A percentile compares a stretch with the other conserved stretches of the same genome.
Evolutionary conservation across 768 basidiomycete genomes (phyloP).

Genomic region (Pleurotus sapidus): DNA sequence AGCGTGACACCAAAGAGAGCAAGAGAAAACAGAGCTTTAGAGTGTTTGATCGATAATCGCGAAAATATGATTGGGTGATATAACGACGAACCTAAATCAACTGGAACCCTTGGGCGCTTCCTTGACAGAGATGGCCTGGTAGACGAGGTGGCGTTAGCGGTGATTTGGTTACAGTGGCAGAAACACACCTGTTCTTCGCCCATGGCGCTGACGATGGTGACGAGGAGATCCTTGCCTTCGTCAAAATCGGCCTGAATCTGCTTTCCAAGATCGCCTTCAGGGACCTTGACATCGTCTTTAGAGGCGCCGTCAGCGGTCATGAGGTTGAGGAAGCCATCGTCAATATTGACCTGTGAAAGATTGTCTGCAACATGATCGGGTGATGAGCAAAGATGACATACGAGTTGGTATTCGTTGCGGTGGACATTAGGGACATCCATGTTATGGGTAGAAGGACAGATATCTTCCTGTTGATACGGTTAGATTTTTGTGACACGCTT

Average conservation of each 20-base stretch:
- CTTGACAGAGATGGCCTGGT: constrained; percentile 79
- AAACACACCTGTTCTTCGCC: constrained; percentile 74
- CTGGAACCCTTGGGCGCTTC: constrained; percentile 71
- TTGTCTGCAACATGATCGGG: no score
- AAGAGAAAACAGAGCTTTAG: background rate
- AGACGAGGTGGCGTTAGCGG: constrained; percentile 5
- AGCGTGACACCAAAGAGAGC: background rate
- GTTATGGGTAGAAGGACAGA: constrained; percentile 97
- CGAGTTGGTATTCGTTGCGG: constrained; percentile 90
- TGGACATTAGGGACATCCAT: constrained; percentile 97
- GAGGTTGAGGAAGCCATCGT: constrained; percentile 94
- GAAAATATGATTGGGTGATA: background rate
- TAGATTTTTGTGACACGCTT: constrained; percentile 8
- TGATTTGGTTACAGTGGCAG: background rate
- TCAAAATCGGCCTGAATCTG: constrained; percentile 74
- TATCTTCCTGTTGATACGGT: constrained; percentile 68
- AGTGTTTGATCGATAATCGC: background rate
- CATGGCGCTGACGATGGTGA: constrained; percentile 90
- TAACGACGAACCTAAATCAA: background rate
- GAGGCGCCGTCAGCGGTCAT: constrained; percentile 75
- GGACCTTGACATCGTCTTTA: constrained; percentile 95
- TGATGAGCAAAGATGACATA: constrained; percentile 28
- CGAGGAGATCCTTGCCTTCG: constrained; percentile 80
- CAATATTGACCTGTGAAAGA: constrained; percentile 68
- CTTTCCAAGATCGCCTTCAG: constrained; percentile 79